Evolutionary conservation across 371 early-diverging fungal genomes (phyloP), one percentile per base, ranked within the genome.

Genomic region (Lichtheimia corymbifera): DNA sequence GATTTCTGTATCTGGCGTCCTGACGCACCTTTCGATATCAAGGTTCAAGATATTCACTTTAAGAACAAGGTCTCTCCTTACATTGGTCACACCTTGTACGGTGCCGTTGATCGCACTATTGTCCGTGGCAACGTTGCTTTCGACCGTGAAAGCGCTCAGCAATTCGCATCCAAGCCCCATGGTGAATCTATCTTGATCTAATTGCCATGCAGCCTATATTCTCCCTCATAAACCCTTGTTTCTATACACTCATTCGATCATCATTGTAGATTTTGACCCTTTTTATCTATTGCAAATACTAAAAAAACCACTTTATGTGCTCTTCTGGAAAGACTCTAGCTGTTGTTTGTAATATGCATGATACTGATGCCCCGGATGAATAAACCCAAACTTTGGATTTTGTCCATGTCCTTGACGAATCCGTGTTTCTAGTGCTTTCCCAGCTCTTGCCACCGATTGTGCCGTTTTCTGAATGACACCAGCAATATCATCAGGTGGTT

Each of bases 61-160:
- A 88, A 89, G 70, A 90, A 92, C 73, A 92, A 91, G 76, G 75
- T 89, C 15, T 91, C 91, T 4, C 92, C 92, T 7, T 92, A 92
- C 67, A 72, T 83, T 66, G 90, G 87, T 17, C 74, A 80, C 53
- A 64, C 67, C 0, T 70, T 91, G 55, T 72, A 83, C 44, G 93
- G 91, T 40, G 73, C 74, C 9, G 88, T 92, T 40, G 82, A 85
- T 72, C 82, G 84, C 61, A 91, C 93, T 17, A 74, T 89, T 57
- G 80, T 91, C n/a, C 89, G 93, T 54, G 93, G 93, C 4, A 71
- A 79, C 4, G 74, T 73, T 40, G 90, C 84, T 25, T 92, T 71
- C 62, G 66, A 77, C 50, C 67, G 71, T 13, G 44, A 53, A 14
- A 28, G 20, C 43, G 17, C 60, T 22, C 30, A 55, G 9, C 53